Evolutionary conservation across 2,329 filamentous ascomycete species (phyloP), one percentile per base, ranked within the genome.

Genomic region (Neofusicoccum sp.): DNA sequence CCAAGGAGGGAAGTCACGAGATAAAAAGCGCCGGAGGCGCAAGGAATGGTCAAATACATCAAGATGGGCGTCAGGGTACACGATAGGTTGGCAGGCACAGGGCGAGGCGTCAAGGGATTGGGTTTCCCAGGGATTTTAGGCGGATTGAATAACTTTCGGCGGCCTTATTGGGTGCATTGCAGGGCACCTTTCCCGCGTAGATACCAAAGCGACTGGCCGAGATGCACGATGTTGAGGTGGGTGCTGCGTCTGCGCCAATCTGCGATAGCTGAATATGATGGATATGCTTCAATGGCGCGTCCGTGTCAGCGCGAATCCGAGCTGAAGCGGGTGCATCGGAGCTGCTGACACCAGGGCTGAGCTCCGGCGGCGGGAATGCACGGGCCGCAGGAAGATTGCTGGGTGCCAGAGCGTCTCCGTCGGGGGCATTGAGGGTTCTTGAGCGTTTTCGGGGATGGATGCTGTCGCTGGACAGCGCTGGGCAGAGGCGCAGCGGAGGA

Each of bases 311-410:
- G 33, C 37, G 28, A 44, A 34, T 33, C 7, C 22, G 22, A 22
- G 37, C 52, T 45, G 52, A 44, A 43, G 52, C 52, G 52, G 37
- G 37, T 58, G 41, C 41, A 28, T 58, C 54, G 54, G 54, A 58
- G 54, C 54, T 58, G 54, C 45, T 14, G 4, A 45, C 29, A 45
- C 8, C 52, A 34, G 31, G 28, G 31, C 54, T 45, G 39, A 58
- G 37, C 39, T 45, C 54, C 54, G 54, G 31, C 14, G 52, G 44
- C 33, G 39, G 39, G 11, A 12, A 6, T 43, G 41, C 6, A 33
- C 6, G 16, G 28, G 16, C 49, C 8, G 49, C 49, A 8, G 28
- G 16, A 16, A 16, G 36, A 7, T 16, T 28, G n/a, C 9, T 31
- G 5, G n/a, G 4, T 6, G 12, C 14, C n/a, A 16, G 28, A n/a